phyloP scores from a whole-genome alignment of 2,329 filamentous ascomycete genomes.

The Colletotrichum sp. region DNA sequence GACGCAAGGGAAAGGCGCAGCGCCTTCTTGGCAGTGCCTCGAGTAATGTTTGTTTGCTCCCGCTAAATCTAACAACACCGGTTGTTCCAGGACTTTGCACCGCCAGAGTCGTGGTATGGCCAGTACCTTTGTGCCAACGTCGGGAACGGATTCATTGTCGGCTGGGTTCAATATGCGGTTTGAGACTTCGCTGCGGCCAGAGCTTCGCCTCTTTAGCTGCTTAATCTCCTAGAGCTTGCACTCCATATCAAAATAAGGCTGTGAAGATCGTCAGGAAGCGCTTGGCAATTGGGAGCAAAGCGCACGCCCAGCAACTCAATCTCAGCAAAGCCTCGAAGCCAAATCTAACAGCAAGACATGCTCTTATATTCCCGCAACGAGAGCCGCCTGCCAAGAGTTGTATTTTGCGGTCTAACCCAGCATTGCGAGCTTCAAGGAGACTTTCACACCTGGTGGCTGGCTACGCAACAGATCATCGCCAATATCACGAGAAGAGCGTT shows the following conservation, averaged over 20 bases:
- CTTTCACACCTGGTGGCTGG: neutral
- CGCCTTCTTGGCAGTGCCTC: constrained; percentile 5
- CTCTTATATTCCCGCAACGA: neutral
- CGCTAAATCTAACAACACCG: neutral
- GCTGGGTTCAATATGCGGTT: neutral
- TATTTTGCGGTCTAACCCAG: neutral
- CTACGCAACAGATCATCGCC: neutral
- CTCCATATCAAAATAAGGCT: neutral
- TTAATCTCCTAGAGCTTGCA: neutral
- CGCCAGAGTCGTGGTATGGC: neutral
- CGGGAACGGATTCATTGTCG: neutral
- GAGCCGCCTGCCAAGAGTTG: neutral
- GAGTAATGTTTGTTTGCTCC: neutral
- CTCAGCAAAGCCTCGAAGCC: neutral
- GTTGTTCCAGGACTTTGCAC: neutral
- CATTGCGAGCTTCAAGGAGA: neutral
- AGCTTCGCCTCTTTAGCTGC: neutral
- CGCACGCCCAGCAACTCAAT: constrained; percentile 10
- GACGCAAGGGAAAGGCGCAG: neutral
- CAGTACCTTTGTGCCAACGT: neutral
- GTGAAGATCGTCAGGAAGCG: constrained; percentile 1
- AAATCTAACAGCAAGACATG: neutral
- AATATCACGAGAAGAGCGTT: neutral
- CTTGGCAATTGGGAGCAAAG: constrained; percentile 19
- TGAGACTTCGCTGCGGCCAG: neutral